Evolutionary conservation across 192 early-diverging fungal genomes (phyloP), one percentile per base, ranked within the genome.

Genomic region (Chytriomyces sp.): DNA sequence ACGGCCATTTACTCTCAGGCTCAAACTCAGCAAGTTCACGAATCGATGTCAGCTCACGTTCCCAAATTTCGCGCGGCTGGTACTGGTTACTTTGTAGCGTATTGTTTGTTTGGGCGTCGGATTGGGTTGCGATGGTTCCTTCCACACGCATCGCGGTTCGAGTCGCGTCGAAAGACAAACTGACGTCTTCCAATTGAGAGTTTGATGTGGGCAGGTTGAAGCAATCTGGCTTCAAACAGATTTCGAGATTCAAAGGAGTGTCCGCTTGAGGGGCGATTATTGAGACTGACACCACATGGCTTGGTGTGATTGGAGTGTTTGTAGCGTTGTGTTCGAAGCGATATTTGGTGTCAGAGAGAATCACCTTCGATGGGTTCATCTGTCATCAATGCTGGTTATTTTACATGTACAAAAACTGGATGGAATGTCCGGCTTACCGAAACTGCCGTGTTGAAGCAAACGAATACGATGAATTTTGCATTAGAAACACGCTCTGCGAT

Each of bases 1-100:
- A 77, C 18, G 87, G 81, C 90, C 90, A 95, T 89, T 93, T 94
- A 69, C 91, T 90, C 45, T 95, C 91, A 1, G 94, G 92, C 73
- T 96, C 94, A 11, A 93, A 16, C 28, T 94, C 94, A 9, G 89
- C 61, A 23, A 96, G 77, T 71, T 94, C 94, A 45, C 86, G 80
- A 6, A 95, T 78, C 26, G 83, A 79, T 28, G 83, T 65, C 53
- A 92, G 85, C 78, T 96, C 93, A 26, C 81, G 76, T 44, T 82
- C 45, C 61, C 92, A 82, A 3, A 93, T 57, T 6, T 65, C 62
- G 3, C 20, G 64, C 18, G 77, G 71, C 65, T 80, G 82, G 11
- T 47, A 47, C 62, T 44, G 53, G 4, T 57, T 23, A 2, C 1
- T 53, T n/a, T 45, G 68, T 20, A 20, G 10, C 13, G 64, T 47